Evolutionary conservation across 2,329 filamentous ascomycete genomes (phyloP).

Genomic region (Curvularia sp.): DNA sequence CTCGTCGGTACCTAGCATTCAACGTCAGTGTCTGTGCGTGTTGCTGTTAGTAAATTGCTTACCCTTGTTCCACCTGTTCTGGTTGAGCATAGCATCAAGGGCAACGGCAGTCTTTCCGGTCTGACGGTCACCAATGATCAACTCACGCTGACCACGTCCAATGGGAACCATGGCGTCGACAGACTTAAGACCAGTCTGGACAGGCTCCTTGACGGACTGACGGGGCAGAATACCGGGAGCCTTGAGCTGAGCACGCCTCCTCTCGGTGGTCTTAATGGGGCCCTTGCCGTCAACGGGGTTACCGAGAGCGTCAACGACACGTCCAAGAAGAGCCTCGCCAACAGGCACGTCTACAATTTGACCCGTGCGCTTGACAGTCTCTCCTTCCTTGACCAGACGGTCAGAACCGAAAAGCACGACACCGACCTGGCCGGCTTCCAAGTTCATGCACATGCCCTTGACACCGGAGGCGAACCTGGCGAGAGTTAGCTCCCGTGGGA

Average conservation of each 20-base stretch:
- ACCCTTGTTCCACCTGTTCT: slow-evolving; percentile 94
- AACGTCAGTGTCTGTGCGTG: not conserved
- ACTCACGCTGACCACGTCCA: slow-evolving; percentile 99
- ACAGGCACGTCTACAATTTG: slow-evolving; percentile 99
- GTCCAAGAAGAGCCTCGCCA: slow-evolving; percentile 89
- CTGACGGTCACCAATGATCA: slow-evolving; percentile 99
- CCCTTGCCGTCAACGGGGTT: slow-evolving; percentile 99
- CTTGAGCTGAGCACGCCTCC: slow-evolving; percentile 97
- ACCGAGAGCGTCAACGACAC: slow-evolving; percentile 97
- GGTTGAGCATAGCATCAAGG: slow-evolving; percentile 98
- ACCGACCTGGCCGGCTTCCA: slow-evolving; percentile 99
- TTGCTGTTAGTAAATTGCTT: slow-evolving; percentile 33
- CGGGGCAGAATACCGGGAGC: slow-evolving; percentile 97
- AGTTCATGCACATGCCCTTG: slow-evolving; percentile 99
- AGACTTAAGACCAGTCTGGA: slow-evolving; percentile 99
- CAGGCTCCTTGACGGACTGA: slow-evolving; percentile 95
- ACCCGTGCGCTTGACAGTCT: slow-evolving; percentile 99
- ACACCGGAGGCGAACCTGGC: slow-evolving; percentile 91
- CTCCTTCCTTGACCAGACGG: slow-evolving; percentile 99
- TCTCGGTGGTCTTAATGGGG: slow-evolving; percentile 89
- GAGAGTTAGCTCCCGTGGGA: no score
- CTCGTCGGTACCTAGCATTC: slow-evolving; percentile 67
- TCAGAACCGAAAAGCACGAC: slow-evolving; percentile 99
- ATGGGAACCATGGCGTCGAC: slow-evolving; percentile 99
- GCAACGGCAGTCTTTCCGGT: slow-evolving; percentile 99